Evolutionary conservation across 768 basidiomycete species (phyloP).

Genomic region (Multifurca ochricompacta): DNA sequence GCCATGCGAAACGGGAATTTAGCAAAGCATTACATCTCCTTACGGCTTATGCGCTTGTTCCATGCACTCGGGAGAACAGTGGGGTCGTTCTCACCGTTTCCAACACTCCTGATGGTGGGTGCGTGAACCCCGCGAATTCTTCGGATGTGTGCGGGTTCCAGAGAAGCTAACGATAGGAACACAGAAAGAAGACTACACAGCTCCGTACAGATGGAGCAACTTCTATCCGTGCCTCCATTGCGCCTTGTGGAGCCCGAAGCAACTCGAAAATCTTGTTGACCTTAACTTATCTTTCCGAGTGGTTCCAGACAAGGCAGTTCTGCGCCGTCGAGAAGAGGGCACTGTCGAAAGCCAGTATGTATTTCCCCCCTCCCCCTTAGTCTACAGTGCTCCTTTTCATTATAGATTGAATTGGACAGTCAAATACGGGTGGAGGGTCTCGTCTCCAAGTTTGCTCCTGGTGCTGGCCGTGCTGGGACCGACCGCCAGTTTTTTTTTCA

Average conservation of each 20-base stretch:
- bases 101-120: conserved; percentile 69
- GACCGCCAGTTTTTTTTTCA: conserved; percentile 90
- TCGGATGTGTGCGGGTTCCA: not conserved
- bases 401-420: conserved; percentile 20
- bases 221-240: conserved; percentile 55
- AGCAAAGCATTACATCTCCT: conserved; percentile 75
- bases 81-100: conserved; percentile 69
- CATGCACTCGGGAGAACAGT: conserved; percentile 47
- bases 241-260: conserved; percentile 79
- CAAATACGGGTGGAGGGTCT: conserved; percentile 63
- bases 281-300: conserved; percentile 66
- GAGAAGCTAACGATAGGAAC: not conserved
- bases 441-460: conserved; percentile 73
- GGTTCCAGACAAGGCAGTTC: conserved; percentile 48
- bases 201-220: conserved; percentile 65
- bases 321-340: conserved; percentile 33
- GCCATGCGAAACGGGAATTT: conserved; percentile 86
- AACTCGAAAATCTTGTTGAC: conserved; percentile 65
- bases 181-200: conserved; percentile 56
- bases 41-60: conserved; percentile 84
- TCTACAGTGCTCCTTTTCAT: not conserved
- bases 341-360: conserved; percentile 9
- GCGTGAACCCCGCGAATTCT: conserved; percentile 24
- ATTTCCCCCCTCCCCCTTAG: not conserved
- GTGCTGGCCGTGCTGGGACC: conserved; percentile 64